A percentile compares a stretch with the other conserved stretches of the same genome.
phyloP scores from a whole-genome alignment of 805 yeast species.

The Tetrapisispora arboricola region DNA sequence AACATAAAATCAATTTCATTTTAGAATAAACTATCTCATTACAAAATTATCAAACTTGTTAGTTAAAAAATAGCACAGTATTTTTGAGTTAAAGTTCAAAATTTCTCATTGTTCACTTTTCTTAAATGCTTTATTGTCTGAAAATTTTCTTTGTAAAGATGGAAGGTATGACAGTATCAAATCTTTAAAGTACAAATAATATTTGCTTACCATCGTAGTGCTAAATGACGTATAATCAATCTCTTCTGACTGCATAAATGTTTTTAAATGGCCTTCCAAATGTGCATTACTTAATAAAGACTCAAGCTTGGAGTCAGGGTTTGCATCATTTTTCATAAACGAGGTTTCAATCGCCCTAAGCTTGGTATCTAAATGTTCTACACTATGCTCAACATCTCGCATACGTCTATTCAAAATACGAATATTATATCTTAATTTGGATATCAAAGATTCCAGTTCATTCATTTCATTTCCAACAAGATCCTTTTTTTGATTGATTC shows the following conservation, averaged over 20 bases:
- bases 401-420: conserved; percentile 49
- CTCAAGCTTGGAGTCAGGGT: not conserved
- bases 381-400: conserved; percentile 56
- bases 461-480: conserved; percentile 32
- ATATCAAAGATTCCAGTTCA: conserved; percentile 46
- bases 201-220: not conserved
- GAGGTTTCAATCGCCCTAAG: conserved; percentile 12
- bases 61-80: too few species aligned
- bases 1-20: not conserved
- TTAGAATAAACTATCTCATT: too few species aligned
- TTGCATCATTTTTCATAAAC: not conserved
- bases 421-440: conserved; percentile 56
- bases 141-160: not conserved
- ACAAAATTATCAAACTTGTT: too few species aligned
- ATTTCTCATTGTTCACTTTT: not conserved
- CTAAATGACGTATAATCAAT: not conserved
- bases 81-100: too few species aligned
- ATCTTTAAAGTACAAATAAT: not conserved
- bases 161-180: not conserved
- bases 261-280: conserved; percentile 1
- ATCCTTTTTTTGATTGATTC: conserved; percentile 22
- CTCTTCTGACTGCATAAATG: not conserved
- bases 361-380: conserved; percentile 33
- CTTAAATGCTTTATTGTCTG: not conserved
- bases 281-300: not conserved